Evolutionary conservation across 208 protist genomes (phyloP).

Genomic region (Acanthamoeba triangularis): DNA sequence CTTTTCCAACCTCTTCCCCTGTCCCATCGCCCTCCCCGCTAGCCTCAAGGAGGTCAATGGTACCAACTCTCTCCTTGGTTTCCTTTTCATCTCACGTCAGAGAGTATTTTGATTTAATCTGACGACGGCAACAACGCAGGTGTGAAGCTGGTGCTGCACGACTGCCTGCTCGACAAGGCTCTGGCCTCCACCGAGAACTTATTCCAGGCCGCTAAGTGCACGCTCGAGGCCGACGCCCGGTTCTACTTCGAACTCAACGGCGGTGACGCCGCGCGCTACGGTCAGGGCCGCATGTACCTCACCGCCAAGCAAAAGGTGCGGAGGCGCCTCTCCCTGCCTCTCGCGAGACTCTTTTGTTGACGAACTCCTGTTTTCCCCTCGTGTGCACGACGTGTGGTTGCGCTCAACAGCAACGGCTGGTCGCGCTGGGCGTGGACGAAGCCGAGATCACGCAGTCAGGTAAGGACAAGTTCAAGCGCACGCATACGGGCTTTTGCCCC

Average conservation of each 20-base stretch:
- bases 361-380: not conserved
- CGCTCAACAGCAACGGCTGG: not conserved
- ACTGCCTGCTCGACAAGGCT: not conserved
- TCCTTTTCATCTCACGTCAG: not conserved
- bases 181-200: conserved; percentile 28
- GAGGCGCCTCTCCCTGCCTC: not conserved
- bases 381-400: not conserved
- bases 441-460: not conserved
- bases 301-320: not conserved
- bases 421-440: not conserved
- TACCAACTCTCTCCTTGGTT: not conserved
- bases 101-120: not conserved
- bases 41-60: not conserved
- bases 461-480: not conserved
- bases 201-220: conserved; percentile 21
- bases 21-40: conserved; percentile 11
- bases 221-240: not conserved
- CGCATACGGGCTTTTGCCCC: not conserved
- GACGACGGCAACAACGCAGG: not conserved
- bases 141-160: not conserved
- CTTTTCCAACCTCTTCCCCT: conserved; percentile 35
- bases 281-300: conserved; percentile 12
- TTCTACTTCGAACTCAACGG: conserved; percentile 39
- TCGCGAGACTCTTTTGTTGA: not conserved
- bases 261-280: not conserved